Evolutionary conservation across 805 yeast genomes (phyloP), one percentile per base, ranked within the genome.

Genomic region (Nakazawaea anatomiae): DNA sequence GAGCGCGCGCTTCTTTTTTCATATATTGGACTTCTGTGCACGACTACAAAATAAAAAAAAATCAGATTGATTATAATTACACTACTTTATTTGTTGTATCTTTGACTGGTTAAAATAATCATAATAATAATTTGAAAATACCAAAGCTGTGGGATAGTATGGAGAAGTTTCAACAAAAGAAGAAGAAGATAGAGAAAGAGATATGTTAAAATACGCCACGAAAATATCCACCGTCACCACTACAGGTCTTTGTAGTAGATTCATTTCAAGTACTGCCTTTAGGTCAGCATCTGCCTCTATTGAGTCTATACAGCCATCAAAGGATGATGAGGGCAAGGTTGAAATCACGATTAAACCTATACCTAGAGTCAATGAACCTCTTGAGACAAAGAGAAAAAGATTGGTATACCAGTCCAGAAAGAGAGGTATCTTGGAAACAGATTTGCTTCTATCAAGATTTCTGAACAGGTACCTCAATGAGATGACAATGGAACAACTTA

Each of bases 391-490:
- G 68, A 77, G 90, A 58, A 95, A 97, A n/a, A 78, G 99, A 55
- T 71, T 94, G 59, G 71, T 88, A 1, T 94, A 94, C 67, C 99
- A 94, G 67, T 83, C 92, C 34, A 78, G 99, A 57, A 94, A 94
- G 67, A 80, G 99, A 64, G 99, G 99, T 38, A 94, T 94, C 51
- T 75, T 94, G 52, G 99, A 94, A 64, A 85, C 96, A 5, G 99
- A 94, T 64, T 71, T 94, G 59, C 71, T 94, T 42, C 75, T 94
- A 52, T 83, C 94, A 18, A 77, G 90, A 53, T 94, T 91, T 67
- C 96, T 98, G 30, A 82, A 89, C 61, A 79, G 78, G 61, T 79
- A 87, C 62, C 71, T 94, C 55, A 67, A 75, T 39, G 62, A 63
- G 0, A 77, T 94, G 73, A 72, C 76, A 10, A 67, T 71, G 54